phyloP scores from a whole-genome alignment of 192 early-diverging fungal genomes.

The Backusella luteola region DNA sequence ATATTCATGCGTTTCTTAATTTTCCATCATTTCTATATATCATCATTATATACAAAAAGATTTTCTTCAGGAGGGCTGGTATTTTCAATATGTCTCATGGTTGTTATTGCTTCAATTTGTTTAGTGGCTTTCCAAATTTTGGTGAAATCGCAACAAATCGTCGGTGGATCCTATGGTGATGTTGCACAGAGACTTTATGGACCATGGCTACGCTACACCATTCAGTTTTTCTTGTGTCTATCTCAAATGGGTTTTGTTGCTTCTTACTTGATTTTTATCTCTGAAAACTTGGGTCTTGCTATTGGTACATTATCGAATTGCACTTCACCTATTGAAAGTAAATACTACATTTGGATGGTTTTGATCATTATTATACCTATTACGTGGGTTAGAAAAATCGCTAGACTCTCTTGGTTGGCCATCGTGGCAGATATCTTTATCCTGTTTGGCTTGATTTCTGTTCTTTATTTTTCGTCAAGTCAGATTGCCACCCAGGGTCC shows the following conservation, averaged over 20 bases:
- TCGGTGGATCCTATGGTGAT: constrained; percentile 60
- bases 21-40: background rate
- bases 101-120: constrained; percentile 56
- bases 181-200: constrained; percentile 50
- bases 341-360: constrained; percentile 73
- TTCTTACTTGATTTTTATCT: constrained; percentile 86
- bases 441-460: constrained; percentile 63
- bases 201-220: constrained; percentile 9
- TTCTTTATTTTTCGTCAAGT: constrained; percentile 53
- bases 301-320: constrained; percentile 64
- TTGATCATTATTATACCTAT: constrained; percentile 67
- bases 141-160: constrained; percentile 43
- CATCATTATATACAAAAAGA: constrained; percentile 28
- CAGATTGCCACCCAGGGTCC: constrained; percentile 50
- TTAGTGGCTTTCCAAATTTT: constrained; percentile 53
- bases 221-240: constrained; percentile 54
- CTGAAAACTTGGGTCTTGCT: constrained; percentile 74
- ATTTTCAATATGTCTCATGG: constrained; percentile 61
- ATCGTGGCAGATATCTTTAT: constrained; percentile 77
- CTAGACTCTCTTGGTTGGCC: constrained; percentile 47
- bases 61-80: constrained; percentile 63
- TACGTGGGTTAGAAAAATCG: constrained; percentile 65
- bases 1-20: background rate
- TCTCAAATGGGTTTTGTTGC: constrained; percentile 84
- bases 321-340: constrained; percentile 52